phyloP scores from a whole-genome alignment of 2,329 filamentous ascomycete species.

The Colletotrichum shisoi region DNA sequence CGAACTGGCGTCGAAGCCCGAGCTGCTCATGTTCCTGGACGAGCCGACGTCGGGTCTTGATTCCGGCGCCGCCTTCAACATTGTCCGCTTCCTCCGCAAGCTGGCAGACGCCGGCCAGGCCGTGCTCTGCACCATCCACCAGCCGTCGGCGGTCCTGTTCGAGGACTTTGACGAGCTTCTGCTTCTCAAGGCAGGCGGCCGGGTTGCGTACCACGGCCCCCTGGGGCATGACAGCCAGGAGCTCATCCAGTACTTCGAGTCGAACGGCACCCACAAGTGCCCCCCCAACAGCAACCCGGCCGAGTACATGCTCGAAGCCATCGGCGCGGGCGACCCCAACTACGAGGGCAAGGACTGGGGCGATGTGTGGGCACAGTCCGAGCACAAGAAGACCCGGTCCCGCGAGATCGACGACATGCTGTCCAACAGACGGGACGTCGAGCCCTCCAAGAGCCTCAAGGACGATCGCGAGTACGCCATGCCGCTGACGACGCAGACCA shows the following conservation, averaged over 20 bases:
- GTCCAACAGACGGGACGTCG: constrained; percentile 52
- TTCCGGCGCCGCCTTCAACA: constrained; percentile 66
- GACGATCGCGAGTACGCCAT: constrained; percentile 70
- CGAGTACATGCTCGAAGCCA: constrained; percentile 64
- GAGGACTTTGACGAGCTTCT: constrained; percentile 65
- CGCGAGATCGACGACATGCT: constrained; percentile 64
- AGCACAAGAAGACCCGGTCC: constrained; percentile 56
- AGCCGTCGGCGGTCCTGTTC: constrained; percentile 65
- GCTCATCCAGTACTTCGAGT: constrained; percentile 62
- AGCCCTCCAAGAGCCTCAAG: constrained; percentile 50
- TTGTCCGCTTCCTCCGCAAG: constrained; percentile 68
- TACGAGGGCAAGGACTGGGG: constrained; percentile 69
- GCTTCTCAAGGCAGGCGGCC: constrained; percentile 62
- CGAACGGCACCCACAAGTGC: constrained; percentile 58
- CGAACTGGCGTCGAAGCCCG: constrained; percentile 64
- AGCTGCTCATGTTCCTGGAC: constrained; percentile 70
- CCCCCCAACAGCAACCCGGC: constrained; percentile 60
- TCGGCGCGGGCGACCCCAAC: constrained; percentile 70
- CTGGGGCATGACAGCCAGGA: constrained; percentile 59
- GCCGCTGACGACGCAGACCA: constrained; percentile 62
- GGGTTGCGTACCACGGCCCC: constrained; percentile 63
- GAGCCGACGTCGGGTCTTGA: constrained; percentile 68
- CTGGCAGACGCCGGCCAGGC: constrained; percentile 67
- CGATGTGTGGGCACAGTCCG: constrained; percentile 65
- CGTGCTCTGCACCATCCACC: constrained; percentile 68